phyloP scores from a whole-genome alignment of 2,329 filamentous ascomycete species.

The Epichloe brachyelytri region DNA sequence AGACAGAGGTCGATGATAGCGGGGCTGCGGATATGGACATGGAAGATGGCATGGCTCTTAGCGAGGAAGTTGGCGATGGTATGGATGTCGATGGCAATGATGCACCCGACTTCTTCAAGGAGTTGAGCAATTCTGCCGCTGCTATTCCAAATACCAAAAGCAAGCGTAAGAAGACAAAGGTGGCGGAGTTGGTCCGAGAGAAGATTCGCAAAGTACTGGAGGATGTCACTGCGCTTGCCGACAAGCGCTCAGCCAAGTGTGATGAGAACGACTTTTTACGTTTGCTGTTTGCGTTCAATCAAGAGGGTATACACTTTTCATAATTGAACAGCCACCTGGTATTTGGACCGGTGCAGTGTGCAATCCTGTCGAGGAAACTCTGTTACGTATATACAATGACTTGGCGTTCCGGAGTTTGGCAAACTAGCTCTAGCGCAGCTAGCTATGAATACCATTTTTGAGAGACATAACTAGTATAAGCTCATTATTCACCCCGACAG shows the following conservation, averaged over 20 bases:
- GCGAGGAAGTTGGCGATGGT: slow-evolving; percentile 23
- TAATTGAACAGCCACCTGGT: slow-evolving; percentile 22
- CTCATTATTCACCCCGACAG: too few relatives aligned
- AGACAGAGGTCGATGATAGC: slow-evolving; percentile 38
- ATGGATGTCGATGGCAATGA: slow-evolving; percentile 54
- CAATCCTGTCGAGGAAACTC: too few relatives aligned
- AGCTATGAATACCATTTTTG: not conserved
- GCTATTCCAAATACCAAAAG: slow-evolving; percentile 44
- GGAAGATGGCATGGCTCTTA: slow-evolving; percentile 18
- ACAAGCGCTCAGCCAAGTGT: slow-evolving; percentile 72
- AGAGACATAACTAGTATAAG: too few relatives aligned
- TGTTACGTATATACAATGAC: not conserved
- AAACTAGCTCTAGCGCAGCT: not conserved
- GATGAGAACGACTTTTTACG: slow-evolving; percentile 88
- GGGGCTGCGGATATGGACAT: slow-evolving; percentile 26
- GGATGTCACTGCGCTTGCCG: slow-evolving; percentile 64
- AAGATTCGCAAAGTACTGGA: slow-evolving; percentile 82
- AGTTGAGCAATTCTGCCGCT: slow-evolving; percentile 32
- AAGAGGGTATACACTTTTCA: slow-evolving; percentile 85
- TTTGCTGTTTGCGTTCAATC: slow-evolving; percentile 70
- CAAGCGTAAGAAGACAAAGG: slow-evolving; percentile 65
- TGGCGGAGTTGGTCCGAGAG: slow-evolving; percentile 67
- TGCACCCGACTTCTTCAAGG: slow-evolving; percentile 73
- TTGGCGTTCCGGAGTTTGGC: not conserved
- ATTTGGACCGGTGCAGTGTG: not conserved